phyloP scores from a whole-genome alignment of 2,329 filamentous ascomycete genomes.

The Pseudohalonectria lignicola region DNA sequence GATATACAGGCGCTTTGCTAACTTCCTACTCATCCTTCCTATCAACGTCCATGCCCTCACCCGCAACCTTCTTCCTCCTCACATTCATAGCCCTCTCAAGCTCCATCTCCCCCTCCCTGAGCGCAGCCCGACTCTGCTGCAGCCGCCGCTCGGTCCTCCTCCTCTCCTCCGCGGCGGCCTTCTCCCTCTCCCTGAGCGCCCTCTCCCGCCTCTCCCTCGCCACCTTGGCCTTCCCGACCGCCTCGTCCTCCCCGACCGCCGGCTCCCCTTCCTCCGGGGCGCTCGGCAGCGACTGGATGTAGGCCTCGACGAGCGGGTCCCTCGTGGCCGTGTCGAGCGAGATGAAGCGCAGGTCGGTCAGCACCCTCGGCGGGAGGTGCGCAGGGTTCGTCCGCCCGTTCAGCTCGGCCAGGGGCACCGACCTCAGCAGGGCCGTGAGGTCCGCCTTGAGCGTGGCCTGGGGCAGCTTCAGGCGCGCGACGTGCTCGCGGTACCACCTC shows the following conservation, averaged over 20 bases:
- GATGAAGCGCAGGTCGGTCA: constrained; percentile 60
- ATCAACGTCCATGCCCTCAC: no score
- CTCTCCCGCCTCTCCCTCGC: constrained; percentile 48
- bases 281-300: constrained; percentile 51
- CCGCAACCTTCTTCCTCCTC: constrained; percentile 51
- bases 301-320: constrained; percentile 54
- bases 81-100: constrained; percentile 59
- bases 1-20: no score
- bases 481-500: constrained; percentile 67
- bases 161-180: constrained; percentile 52
- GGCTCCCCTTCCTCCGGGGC: constrained; percentile 33
- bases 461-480: constrained; percentile 55
- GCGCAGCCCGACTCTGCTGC: constrained; percentile 45
- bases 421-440: constrained; percentile 52
- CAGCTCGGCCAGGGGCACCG: constrained; percentile 44
- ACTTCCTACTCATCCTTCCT: no score
- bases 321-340: constrained; percentile 50
- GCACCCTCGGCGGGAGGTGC: constrained; percentile 48
- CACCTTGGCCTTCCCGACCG: constrained; percentile 33
- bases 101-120: constrained; percentile 58
- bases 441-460: constrained; percentile 58
- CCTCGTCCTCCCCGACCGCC: constrained; percentile 35
- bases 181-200: constrained; percentile 55
- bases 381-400: constrained; percentile 46
- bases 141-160: constrained; percentile 46